Evolutionary conservation across 2,329 filamentous ascomycete genomes (phyloP).

Genomic region (Pseudocercospora cruenta): DNA sequence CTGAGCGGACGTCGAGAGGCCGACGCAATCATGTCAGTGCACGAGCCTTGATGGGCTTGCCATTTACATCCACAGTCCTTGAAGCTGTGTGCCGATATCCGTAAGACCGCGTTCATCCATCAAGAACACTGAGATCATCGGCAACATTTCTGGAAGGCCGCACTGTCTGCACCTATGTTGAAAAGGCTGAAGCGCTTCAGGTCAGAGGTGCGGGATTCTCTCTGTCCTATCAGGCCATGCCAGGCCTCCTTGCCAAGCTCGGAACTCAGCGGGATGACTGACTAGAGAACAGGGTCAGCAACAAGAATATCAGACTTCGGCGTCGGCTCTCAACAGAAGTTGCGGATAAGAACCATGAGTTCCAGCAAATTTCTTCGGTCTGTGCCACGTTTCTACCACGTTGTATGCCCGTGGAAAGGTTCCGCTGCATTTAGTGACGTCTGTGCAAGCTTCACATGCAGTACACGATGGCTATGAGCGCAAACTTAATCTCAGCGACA

Average conservation of each 20-base stretch:
- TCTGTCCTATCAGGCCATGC: background rate
- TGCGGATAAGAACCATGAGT: background rate
- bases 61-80: background rate
- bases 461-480: background rate
- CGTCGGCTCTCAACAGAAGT: background rate
- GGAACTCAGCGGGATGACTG: constrained; percentile 1
- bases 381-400: background rate
- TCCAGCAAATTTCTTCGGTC: background rate
- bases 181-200: background rate
- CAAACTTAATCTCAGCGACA: background rate
- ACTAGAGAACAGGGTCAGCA: background rate
- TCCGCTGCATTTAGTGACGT: background rate
- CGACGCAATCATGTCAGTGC: constrained; percentile 21
- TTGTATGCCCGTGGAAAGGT: background rate
- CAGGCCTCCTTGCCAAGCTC: background rate
- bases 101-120: background rate
- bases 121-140: background rate
- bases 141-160: too few species aligned
- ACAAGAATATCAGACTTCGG: background rate
- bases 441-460: background rate
- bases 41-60: background rate
- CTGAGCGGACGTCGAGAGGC: constrained; percentile 34
- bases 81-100: background rate
- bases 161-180: too few species aligned
- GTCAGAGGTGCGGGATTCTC: background rate